Conservation (phyloP, 495 filamentous ascomycete species). For the Penicillium ucsense region DNA sequence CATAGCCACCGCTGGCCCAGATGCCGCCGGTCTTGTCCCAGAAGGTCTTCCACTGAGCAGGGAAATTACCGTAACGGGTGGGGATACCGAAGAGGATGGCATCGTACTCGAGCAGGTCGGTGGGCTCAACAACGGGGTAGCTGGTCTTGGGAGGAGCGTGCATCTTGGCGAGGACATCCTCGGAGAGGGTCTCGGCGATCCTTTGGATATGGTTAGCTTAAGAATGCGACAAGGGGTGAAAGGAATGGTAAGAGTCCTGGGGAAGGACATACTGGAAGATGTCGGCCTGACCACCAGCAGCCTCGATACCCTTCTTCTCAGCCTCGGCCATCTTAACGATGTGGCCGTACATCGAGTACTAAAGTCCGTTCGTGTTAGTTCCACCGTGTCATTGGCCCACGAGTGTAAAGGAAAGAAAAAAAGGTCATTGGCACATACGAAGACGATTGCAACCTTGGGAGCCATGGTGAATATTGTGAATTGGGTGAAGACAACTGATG, state of each 20-base stretch:
- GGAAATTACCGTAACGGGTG: slow-evolving; percentile 98
- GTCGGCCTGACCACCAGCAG: slow-evolving; percentile 69
- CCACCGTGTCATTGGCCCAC: not conserved
- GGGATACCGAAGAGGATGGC: slow-evolving; percentile 92
- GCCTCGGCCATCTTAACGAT: slow-evolving; percentile 76
- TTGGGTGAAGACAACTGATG: not conserved
- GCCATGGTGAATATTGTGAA: slow-evolving; percentile 52
- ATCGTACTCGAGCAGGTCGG: slow-evolving; percentile 67
- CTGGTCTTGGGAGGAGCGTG: slow-evolving; percentile 70
- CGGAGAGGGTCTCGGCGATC: slow-evolving; percentile 74
- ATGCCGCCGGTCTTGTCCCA: slow-evolving; percentile 74
- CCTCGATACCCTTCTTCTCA: slow-evolving; percentile 82
- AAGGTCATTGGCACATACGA: slow-evolving; percentile 43
- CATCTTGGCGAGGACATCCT: slow-evolving; percentile 81
- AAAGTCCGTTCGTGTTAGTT: too few relatives aligned
- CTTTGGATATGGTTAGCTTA: slow-evolving; percentile 25
- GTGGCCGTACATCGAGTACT: slow-evolving; percentile 98
- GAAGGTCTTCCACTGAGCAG: slow-evolving; percentile 90
- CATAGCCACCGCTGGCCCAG: slow-evolving; percentile 63
- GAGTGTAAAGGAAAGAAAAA: not conserved
- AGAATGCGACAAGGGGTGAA: not conserved
- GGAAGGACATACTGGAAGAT: slow-evolving; percentile 61
- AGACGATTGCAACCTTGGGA: slow-evolving; percentile 87
- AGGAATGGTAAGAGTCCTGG: not conserved
- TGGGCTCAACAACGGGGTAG: slow-evolving; percentile 58